Conservation (phyloP, 1,284 basidiomycete species). For the Cryptococcus sp. region DNA sequence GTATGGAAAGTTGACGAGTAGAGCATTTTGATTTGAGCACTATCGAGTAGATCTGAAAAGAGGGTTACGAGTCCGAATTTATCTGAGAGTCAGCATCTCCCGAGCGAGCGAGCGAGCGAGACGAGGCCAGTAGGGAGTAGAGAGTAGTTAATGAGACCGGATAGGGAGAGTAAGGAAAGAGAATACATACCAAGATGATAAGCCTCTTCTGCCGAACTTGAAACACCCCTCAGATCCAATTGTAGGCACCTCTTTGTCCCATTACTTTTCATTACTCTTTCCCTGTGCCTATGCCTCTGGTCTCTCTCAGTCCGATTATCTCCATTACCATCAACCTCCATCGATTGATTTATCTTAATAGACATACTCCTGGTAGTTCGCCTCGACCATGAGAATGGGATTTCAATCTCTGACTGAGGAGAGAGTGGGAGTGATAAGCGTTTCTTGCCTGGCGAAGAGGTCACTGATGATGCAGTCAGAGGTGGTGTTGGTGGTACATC, state of each 20-base stretch:
- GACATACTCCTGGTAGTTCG: too few relatives aligned
- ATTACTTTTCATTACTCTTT: conserved; percentile 4
- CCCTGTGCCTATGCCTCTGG: not conserved
- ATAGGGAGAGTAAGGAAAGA: not conserved
- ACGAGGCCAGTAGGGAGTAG: not conserved
- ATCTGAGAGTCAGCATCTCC: conserved; percentile 22
- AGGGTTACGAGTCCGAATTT: conserved; percentile 63
- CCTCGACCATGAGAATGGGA: not conserved
- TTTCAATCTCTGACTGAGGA: not conserved
- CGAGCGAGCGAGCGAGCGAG: not conserved
- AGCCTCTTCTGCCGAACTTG: conserved; percentile 8
- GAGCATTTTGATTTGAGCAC: conserved; percentile 65
- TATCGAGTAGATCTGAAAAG: conserved; percentile 65
- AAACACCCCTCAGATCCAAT: conserved; percentile 35
- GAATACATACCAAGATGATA: conserved; percentile 30
- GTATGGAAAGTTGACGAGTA: conserved; percentile 79
- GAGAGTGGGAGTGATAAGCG: not conserved
- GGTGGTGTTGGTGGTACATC: not conserved
- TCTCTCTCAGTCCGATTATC: not conserved
- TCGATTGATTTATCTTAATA: too few relatives aligned
- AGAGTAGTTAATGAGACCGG: not conserved
- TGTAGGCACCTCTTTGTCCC: conserved; percentile 43
- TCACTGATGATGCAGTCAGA: not conserved
- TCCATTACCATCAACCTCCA: not conserved
- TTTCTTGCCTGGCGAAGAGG: not conserved